Conservation (phyloP, 2,329 filamentous ascomycete species). For the Cadophora gregata region DNA sequence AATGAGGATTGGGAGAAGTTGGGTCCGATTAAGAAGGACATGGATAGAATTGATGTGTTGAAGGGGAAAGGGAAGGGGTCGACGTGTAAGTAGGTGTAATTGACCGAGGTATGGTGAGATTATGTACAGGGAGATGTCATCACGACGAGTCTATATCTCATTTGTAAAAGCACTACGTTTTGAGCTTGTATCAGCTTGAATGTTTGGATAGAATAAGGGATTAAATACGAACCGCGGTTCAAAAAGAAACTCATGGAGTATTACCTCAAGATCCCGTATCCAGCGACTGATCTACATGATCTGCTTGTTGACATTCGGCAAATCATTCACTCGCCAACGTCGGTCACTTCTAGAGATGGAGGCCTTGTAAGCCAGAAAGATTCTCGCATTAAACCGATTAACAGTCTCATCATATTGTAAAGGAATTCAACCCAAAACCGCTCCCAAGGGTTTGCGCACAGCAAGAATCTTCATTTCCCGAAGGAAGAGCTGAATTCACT, state of each 20-base stretch:
- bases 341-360: too few species aligned
- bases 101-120: too few species aligned
- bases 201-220: neutral
- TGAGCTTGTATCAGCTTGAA: neutral
- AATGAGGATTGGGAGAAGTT: neutral
- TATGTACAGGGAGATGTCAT: too few species aligned
- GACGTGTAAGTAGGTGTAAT: neutral
- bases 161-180: neutral
- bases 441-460: too few species aligned
- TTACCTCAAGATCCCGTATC: neutral
- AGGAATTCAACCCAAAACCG: too few species aligned
- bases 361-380: too few species aligned
- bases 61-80: neutral
- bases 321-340: neutral
- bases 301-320: neutral
- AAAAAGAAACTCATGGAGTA: too few species aligned
- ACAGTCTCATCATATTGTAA: too few species aligned
- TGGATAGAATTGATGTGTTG: neutral
- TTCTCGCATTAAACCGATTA: too few species aligned
- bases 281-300: neutral
- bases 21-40: neutral
- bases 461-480: too few species aligned
- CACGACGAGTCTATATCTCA: neutral
- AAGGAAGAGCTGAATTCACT: too few species aligned
- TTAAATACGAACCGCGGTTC: too few species aligned